Conservation (phyloP, 805 yeast species). For the Metschnikowia dekortorum region DNA sequence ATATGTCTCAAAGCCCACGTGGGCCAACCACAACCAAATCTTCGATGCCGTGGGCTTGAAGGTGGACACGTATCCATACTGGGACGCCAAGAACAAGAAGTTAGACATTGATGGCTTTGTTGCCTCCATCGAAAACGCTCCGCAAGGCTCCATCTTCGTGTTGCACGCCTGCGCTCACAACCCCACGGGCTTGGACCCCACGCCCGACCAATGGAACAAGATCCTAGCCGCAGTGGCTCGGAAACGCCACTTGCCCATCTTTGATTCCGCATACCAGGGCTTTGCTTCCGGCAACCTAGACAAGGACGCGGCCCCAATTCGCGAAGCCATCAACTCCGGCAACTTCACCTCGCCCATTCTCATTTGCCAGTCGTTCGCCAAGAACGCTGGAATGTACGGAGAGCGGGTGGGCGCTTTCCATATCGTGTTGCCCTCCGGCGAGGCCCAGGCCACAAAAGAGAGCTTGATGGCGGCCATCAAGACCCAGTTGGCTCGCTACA, state of each 20-base stretch:
- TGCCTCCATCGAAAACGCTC: slow-evolving; percentile 58
- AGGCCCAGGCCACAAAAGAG: slow-evolving; percentile 6
- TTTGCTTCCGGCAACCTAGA: slow-evolving; percentile 86
- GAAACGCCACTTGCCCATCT: slow-evolving; percentile 70
- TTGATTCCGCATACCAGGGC: slow-evolving; percentile 97
- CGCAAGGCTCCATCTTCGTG: slow-evolving; percentile 70
- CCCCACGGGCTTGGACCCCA: slow-evolving; percentile 96
- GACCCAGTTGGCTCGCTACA: slow-evolving; percentile 72
- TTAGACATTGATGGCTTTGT: slow-evolving; percentile 71
- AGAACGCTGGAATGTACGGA: slow-evolving; percentile 95
- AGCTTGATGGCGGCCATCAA: slow-evolving; percentile 31
- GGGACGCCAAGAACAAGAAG: slow-evolving; percentile 67
- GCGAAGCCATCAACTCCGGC: slow-evolving; percentile 49
- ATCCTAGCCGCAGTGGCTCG: slow-evolving; percentile 60
- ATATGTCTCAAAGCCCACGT: slow-evolving; percentile 61
- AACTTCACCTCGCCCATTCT: slow-evolving; percentile 47
- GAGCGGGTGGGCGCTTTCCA: slow-evolving; percentile 96
- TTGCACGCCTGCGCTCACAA: slow-evolving; percentile 97
- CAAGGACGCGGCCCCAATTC: slow-evolving; percentile 79
- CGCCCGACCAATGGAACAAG: slow-evolving; percentile 70
- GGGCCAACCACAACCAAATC: slow-evolving; percentile 93
- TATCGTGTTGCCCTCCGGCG: slow-evolving; percentile 46
- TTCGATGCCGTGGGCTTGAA: slow-evolving; percentile 66
- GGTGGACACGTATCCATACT: slow-evolving; percentile 76
- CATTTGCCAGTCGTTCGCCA: slow-evolving; percentile 93